Conservation (phyloP, 495 filamentous ascomycete genomes). For the Chlorociboria aeruginascens region DNA sequence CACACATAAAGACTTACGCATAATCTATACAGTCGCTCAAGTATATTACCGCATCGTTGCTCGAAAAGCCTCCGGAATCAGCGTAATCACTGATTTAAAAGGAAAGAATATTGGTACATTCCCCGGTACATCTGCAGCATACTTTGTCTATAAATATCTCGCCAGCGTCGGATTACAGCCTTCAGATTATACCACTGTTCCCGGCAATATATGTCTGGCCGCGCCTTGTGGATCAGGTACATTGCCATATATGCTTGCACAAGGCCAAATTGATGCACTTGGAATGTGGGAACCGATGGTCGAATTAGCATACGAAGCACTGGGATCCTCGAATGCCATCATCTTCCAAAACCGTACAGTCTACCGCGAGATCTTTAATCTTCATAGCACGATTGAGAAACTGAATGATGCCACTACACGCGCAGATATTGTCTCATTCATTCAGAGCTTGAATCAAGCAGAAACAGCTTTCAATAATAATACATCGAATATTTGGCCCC, state of each 20-base stretch:
- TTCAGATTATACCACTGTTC: conserved; percentile 24
- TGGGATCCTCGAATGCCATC: conserved; percentile 18
- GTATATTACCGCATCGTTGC: conserved; percentile 34
- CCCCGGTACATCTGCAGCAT: conserved; percentile 24
- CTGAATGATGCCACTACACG: conserved; percentile 22
- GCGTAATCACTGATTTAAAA: conserved; percentile 24
- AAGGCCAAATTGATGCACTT: conserved; percentile 26
- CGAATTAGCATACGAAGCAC: conserved; percentile 24
- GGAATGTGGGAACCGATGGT: conserved; percentile 34
- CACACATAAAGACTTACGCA: conserved; percentile 26
- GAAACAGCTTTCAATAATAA: conserved; percentile 22
- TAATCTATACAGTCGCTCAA: conserved; percentile 30
- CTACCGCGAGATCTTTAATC: conserved; percentile 33
- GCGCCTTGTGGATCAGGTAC: conserved; percentile 27
- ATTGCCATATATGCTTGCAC: conserved; percentile 26
- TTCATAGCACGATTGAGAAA: conserved; percentile 29
- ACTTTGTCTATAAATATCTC: conserved; percentile 28
- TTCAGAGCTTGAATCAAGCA: conserved; percentile 26
- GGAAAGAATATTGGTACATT: conserved; percentile 33
- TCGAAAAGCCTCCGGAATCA: conserved; percentile 22
- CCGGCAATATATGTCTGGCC: conserved; percentile 25
- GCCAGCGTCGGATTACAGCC: conserved; percentile 21
- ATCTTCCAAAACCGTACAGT: conserved; percentile 26
- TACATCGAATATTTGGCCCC: conserved; percentile 23
- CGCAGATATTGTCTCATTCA: conserved; percentile 28